phyloP scores from a whole-genome alignment of 2,329 filamentous ascomycete genomes.

The Botrytis sinoallii region DNA sequence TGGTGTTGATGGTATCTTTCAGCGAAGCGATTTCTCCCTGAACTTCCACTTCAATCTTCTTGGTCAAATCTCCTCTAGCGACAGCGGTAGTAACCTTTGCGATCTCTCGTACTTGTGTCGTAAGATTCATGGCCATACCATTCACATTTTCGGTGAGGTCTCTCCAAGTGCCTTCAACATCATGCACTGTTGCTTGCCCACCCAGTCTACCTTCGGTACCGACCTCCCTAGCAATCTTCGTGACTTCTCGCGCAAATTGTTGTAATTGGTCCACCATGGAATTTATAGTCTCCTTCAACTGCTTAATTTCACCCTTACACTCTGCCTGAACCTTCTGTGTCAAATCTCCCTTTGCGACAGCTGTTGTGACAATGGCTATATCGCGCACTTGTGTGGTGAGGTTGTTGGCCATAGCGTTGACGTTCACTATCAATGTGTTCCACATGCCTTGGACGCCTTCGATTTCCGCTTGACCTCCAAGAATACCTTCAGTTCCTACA shows the following conservation, averaged over 20 bases:
- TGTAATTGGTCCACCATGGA: slow-evolving; percentile 98
- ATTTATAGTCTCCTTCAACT: slow-evolving; percentile 97
- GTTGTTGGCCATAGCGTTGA: slow-evolving; percentile 86
- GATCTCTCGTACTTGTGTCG: slow-evolving; percentile 95
- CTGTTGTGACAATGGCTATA: slow-evolving; percentile 79
- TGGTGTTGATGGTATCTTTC: slow-evolving; percentile 97
- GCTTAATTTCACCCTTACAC: slow-evolving; percentile 86
- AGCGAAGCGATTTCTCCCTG: slow-evolving; percentile 92
- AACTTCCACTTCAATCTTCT: slow-evolving; percentile 93
- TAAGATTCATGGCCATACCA: slow-evolving; percentile 97
- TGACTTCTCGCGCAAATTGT: slow-evolving; percentile 95
- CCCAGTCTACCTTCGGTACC: slow-evolving; percentile 92
- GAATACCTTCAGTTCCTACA: slow-evolving; percentile 78
- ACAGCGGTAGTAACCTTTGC: slow-evolving; percentile 95
- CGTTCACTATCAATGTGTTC: slow-evolving; percentile 82
- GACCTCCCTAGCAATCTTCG: slow-evolving; percentile 92
- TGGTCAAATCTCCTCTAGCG: slow-evolving; percentile 87
- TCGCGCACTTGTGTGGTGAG: slow-evolving; percentile 88
- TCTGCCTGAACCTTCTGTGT: slow-evolving; percentile 96
- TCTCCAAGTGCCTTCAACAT: slow-evolving; percentile 96
- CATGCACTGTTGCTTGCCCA: slow-evolving; percentile 91
- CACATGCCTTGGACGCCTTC: slow-evolving; percentile 84
- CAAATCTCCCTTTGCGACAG: slow-evolving; percentile 78
- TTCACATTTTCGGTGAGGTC: slow-evolving; percentile 96
- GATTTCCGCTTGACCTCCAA: slow-evolving; percentile 79